These are phyloP conservation scores for Paecilomyces variotii DNA, from an alignment of 2,329 filamentous ascomycete species.

Conservation along the genomic window DNA sequence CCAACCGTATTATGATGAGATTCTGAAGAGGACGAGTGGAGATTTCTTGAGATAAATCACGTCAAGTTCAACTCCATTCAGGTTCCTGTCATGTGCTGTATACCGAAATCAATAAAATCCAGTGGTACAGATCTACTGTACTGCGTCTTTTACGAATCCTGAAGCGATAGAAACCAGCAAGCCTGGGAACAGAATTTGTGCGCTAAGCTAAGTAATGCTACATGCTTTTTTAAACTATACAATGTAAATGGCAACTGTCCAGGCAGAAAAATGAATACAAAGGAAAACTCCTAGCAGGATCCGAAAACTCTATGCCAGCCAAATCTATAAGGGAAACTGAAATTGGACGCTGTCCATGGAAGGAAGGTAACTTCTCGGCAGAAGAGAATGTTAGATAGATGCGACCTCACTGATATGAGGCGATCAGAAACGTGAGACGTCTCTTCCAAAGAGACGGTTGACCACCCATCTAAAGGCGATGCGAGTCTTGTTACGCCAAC, in stretches of 20 bases:
- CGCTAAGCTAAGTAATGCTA: too few relatives aligned
- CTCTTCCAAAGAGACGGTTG: constrained; percentile 37
- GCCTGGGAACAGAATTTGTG: too few relatives aligned
- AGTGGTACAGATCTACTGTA: too few relatives aligned
- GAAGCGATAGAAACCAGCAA: too few relatives aligned
- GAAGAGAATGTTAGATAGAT: not conserved
- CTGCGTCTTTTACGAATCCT: too few relatives aligned
- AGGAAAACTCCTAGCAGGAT: not conserved
- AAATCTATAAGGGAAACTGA: not conserved
- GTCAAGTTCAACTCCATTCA: not conserved
- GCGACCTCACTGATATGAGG: not conserved
- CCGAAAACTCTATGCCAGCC: not conserved
- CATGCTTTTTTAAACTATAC: not conserved
- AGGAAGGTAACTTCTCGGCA: not conserved
- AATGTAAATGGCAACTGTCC: not conserved
- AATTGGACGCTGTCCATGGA: not conserved
- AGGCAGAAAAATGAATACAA: not conserved
- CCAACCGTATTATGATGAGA: constrained; percentile 48
- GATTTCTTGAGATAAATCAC: constrained; percentile 34
- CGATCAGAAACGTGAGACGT: constrained; percentile 34
- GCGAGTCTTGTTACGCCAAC: constrained; percentile 38
- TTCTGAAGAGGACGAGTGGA: constrained; percentile 44
- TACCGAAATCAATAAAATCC: too few relatives aligned
- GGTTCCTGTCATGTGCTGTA: too few relatives aligned
- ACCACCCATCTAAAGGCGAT: constrained; percentile 35